These are phyloP conservation scores for Trichoderma sp. DNA, from an alignment of 2,329 filamentous ascomycete genomes.

Conservation along the genomic window DNA sequence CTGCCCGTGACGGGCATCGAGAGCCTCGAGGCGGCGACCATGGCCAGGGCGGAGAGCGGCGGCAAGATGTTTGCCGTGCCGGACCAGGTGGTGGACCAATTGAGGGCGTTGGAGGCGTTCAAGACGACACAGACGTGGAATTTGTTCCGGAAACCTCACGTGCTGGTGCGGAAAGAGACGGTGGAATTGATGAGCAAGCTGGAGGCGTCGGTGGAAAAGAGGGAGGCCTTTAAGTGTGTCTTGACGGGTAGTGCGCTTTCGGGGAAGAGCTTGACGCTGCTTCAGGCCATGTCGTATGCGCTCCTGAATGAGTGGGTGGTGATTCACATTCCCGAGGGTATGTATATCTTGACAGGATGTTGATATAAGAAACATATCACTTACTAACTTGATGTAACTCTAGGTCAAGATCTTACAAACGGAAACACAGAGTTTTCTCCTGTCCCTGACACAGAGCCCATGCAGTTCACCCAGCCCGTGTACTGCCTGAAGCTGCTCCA, in stretches of 20 bases:
- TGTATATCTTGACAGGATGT: constrained; percentile 24
- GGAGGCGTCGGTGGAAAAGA: constrained; percentile 49
- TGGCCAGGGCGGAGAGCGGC: constrained; percentile 52
- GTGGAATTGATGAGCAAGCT: constrained; percentile 66
- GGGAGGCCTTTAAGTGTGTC: constrained; percentile 61
- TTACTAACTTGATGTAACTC: no score
- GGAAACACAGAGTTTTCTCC: constrained; percentile 78
- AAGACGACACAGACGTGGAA: constrained; percentile 86
- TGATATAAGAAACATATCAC: no score
- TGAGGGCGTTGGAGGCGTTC: constrained; percentile 85
- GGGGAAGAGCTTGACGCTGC: constrained; percentile 82
- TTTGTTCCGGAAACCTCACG: constrained; percentile 77
- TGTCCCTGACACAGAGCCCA: constrained; percentile 55
- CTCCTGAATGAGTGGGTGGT: constrained; percentile 85
- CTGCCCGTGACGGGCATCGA: constrained; percentile 68
- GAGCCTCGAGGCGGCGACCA: constrained; percentile 54
- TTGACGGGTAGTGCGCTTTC: constrained; percentile 69
- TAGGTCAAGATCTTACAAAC: constrained; percentile 74
- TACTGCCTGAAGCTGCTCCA: constrained; percentile 74
- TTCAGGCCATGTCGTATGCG: constrained; percentile 80
- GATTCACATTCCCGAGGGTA: constrained; percentile 85
- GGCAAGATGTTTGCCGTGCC: constrained; percentile 70
- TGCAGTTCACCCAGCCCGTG: constrained; percentile 72
- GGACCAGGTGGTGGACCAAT: constrained; percentile 68
- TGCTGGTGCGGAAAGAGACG: constrained; percentile 76